phyloP scores from a whole-genome alignment of 768 basidiomycete species.

The Russula abietina region DNA sequence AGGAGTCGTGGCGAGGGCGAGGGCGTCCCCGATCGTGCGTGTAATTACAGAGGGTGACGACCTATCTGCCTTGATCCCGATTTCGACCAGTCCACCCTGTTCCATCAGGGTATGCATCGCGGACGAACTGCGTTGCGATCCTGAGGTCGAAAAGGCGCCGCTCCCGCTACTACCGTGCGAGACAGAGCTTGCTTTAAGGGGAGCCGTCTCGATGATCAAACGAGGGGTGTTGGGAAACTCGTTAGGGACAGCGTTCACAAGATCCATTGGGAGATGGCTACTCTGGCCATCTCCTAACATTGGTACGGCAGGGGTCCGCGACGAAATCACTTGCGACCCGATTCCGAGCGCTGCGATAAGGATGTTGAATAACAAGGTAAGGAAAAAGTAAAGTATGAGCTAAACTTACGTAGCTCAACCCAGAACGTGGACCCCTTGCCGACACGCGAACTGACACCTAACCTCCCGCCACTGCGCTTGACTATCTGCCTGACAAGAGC shows the following conservation, averaged over 20 bases:
- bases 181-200: not conserved
- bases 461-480: conserved; percentile 43
- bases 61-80: conserved; percentile 41
- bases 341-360: conserved; percentile 51
- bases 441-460: conserved; percentile 39
- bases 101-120: conserved; percentile 66
- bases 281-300: conserved; percentile 2
- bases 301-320: conserved; percentile 27
- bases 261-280: not conserved
- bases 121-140: conserved; percentile 28
- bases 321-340: conserved; percentile 45
- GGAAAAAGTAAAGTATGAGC: not conserved
- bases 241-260: conserved; percentile 10
- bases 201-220: not conserved
- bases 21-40: conserved; percentile 36
- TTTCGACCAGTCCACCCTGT: conserved; percentile 54
- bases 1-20: conserved; percentile 15
- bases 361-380: not conserved
- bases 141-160: not conserved
- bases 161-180: not conserved
- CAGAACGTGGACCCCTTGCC: conserved; percentile 81
- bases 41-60: conserved; percentile 34
- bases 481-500: conserved; percentile 51
- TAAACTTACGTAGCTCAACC: conserved; percentile 64
- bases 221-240: not conserved